Evolutionary conservation across 306 rosid species (phyloP).

Genomic region (Cucumis sativus): DNA sequence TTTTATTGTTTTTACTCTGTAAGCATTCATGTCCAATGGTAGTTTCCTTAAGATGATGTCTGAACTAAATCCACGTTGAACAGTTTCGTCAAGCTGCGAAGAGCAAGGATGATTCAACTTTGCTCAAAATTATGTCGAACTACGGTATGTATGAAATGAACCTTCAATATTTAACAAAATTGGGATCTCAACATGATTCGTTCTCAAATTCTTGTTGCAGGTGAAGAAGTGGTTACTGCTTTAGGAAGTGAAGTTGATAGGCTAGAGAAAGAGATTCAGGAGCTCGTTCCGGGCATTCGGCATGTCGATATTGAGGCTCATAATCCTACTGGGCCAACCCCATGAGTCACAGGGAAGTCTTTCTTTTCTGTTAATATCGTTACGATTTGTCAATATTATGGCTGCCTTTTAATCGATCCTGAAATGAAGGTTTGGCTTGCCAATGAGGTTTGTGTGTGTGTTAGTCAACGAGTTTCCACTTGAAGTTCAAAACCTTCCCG

Average conservation of each 20-base stretch:
- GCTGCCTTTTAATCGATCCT: background rate
- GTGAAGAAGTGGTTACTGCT: constrained; percentile 95
- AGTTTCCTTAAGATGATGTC: background rate
- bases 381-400: background rate
- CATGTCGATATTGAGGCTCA: constrained; percentile 98
- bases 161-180: background rate
- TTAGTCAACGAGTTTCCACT: background rate
- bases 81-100: constrained; percentile 66
- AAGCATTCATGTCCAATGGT: background rate
- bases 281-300: constrained; percentile 84
- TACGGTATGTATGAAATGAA: constrained; percentile 42
- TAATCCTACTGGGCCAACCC: constrained; percentile 39
- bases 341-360: background rate
- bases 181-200: constrained; percentile 5
- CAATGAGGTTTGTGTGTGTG: background rate
- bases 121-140: constrained; percentile 63
- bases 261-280: constrained; percentile 80
- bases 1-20: background rate
- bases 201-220: constrained; percentile 23
- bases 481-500: background rate
- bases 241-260: constrained; percentile 98
- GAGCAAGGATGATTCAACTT: constrained; percentile 31
- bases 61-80: background rate
- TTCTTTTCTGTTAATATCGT: background rate
- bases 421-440: background rate